These are phyloP conservation scores for Cladosporium sp. DNA, from an alignment of 2,329 filamentous ascomycete genomes.

Conservation along the genomic window DNA sequence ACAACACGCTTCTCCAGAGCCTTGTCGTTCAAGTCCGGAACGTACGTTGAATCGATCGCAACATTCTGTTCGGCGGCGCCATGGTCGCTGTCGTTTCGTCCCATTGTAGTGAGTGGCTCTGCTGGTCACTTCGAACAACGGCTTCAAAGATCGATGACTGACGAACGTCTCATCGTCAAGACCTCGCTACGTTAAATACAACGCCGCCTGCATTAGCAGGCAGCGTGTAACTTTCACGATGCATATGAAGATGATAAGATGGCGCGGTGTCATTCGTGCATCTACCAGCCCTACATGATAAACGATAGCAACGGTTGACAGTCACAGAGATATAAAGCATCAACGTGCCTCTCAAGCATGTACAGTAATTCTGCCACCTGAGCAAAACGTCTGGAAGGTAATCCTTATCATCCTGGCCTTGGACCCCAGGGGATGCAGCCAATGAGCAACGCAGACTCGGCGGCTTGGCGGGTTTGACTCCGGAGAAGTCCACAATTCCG, in stretches of 20 bases:
- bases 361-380: slow-evolving; percentile 12
- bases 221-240: not conserved
- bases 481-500: not conserved
- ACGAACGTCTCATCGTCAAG: not conserved
- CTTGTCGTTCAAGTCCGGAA: slow-evolving; percentile 9
- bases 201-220: not conserved
- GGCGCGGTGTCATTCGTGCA: not conserved
- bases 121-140: not conserved
- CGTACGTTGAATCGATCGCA: not conserved
- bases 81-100: not conserved
- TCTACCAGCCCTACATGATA: not conserved
- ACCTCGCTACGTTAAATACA: not conserved
- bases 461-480: not conserved
- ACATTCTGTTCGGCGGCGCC: not conserved
- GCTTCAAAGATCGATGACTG: too few relatives aligned
- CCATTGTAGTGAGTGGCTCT: not conserved
- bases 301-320: not conserved
- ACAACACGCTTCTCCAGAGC: slow-evolving; percentile 52
- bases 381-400: not conserved
- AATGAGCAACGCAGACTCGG: not conserved
- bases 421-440: not conserved
- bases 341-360: not conserved
- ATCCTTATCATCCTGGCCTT: slow-evolving; percentile 6
- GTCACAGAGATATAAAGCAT: not conserved
- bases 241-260: not conserved